phyloP scores from a whole-genome alignment of 306 rosid species.

The Gastrolobium bilobum region DNA sequence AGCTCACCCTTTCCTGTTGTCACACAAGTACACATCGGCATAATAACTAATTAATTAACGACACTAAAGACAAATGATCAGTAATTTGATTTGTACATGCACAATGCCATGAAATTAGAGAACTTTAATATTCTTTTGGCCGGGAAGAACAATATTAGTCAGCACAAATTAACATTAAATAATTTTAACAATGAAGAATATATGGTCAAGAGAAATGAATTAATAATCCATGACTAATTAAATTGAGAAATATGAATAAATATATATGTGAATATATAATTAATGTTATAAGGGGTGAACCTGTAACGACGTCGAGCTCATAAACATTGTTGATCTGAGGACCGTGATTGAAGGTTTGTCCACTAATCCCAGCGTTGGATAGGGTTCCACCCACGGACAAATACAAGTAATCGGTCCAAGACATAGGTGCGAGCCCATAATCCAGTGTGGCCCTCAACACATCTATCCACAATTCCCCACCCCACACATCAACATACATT shows the following conservation, averaged over 20 bases:
- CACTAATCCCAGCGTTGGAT: constrained; percentile 94
- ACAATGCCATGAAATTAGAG: no score
- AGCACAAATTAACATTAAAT: no score
- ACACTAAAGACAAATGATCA: neutral
- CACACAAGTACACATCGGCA: neutral
- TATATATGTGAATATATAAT: neutral
- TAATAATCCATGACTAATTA: no score
- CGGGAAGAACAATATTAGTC: no score
- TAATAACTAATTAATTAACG: neutral
- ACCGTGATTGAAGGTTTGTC: constrained; percentile 93
- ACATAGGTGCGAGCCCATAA: constrained; percentile 84
- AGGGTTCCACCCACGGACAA: constrained; percentile 96
- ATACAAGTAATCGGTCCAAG: constrained; percentile 97
- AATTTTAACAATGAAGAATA: no score
- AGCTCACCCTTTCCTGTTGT: constrained; percentile 88
- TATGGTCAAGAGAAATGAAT: neutral
- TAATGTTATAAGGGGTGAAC: constrained; percentile 37
- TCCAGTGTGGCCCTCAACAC: constrained; percentile 67
- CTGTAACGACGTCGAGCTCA: constrained; percentile 93
- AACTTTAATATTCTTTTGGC: neutral
- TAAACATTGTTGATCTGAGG: constrained; percentile 87
- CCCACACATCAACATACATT: constrained; percentile 89
- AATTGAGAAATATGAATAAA: no score
- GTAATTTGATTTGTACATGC: constrained; percentile 9
- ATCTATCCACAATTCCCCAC: constrained; percentile 90